These are phyloP conservation scores for Mycothermus thermophilus DNA, from an alignment of 495 filamentous ascomycete genomes.

Conservation along the genomic window DNA sequence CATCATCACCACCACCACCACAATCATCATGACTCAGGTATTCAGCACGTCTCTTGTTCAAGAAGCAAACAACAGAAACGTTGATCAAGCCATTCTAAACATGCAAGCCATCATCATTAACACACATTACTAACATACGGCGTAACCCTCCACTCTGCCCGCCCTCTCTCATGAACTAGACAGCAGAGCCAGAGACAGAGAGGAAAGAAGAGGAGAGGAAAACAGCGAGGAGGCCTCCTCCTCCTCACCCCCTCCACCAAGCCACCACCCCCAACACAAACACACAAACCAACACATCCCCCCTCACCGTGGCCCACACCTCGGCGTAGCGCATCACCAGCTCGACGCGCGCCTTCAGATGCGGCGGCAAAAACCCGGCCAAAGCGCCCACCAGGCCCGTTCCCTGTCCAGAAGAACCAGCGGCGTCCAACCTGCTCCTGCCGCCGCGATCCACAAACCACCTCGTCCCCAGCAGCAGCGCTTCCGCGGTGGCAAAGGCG, in stretches of 20 bases:
- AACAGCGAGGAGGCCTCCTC: too few relatives aligned
- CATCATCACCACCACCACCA: too few relatives aligned
- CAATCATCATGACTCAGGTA: too few relatives aligned
- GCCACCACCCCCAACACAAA: constrained; percentile 57
- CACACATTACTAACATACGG: too few relatives aligned
- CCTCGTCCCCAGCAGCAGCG: constrained; percentile 53
- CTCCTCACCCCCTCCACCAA: constrained; percentile 8
- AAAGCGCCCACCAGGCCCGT: constrained; percentile 40
- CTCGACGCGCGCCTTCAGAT: constrained; percentile 40
- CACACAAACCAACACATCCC: constrained; percentile 53
- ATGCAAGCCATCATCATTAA: too few relatives aligned
- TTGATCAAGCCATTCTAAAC: too few relatives aligned
- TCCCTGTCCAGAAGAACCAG: constrained; percentile 31
- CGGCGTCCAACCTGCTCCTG: constrained; percentile 13
- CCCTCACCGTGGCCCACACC: constrained; percentile 47
- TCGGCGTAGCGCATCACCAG: constrained; percentile 53
- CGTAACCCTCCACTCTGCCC: too few relatives aligned
- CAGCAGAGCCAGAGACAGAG: too few relatives aligned
- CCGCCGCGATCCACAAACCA: constrained; percentile 45
- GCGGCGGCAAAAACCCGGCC: constrained; percentile 40
- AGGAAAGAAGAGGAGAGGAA: too few relatives aligned
- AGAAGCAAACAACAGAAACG: too few relatives aligned
- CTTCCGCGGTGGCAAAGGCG: constrained; percentile 64
- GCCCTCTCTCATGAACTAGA: too few relatives aligned
- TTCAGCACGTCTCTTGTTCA: too few relatives aligned